These are phyloP conservation scores for Miscanthus sacchariflorus DNA, from an alignment of 202 grass and related monocot genomes.

Conservation along the genomic window DNA sequence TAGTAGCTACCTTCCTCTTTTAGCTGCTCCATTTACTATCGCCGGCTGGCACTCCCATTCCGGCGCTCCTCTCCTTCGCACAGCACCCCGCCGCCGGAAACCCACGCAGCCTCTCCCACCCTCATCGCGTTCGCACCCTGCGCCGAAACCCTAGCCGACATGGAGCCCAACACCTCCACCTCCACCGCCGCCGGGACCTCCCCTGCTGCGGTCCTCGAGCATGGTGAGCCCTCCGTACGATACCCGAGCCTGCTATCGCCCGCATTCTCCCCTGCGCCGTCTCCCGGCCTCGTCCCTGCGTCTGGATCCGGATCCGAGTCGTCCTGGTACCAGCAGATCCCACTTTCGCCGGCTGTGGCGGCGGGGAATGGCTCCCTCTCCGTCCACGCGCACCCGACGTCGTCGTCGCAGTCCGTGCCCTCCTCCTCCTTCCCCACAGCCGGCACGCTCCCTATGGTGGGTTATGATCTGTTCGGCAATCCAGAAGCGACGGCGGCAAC, in stretches of 20 bases:
- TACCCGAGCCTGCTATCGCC: too few relatives aligned
- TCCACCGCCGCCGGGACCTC: too few relatives aligned
- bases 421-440: neutral
- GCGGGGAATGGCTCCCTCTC: neutral
- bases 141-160: neutral
- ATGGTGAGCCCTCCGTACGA: neutral
- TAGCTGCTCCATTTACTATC: neutral
- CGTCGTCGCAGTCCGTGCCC: neutral
- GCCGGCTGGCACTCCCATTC: neutral
- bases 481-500: neutral
- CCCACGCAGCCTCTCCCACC: neutral
- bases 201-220: neutral
- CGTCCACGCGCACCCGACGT: neutral
- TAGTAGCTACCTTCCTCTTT: neutral
- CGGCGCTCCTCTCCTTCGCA: neutral
- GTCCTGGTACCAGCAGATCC: neutral
- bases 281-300: neutral
- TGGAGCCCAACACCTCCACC: neutral
- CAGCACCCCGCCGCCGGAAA: neutral
- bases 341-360: neutral
- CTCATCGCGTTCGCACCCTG: neutral
- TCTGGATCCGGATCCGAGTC: neutral
- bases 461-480: neutral
- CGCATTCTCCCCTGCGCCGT: too few relatives aligned
- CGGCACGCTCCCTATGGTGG: too few relatives aligned